Conservation (phyloP, 768 basidiomycete genomes). For the Auriscalpium vulgare region DNA sequence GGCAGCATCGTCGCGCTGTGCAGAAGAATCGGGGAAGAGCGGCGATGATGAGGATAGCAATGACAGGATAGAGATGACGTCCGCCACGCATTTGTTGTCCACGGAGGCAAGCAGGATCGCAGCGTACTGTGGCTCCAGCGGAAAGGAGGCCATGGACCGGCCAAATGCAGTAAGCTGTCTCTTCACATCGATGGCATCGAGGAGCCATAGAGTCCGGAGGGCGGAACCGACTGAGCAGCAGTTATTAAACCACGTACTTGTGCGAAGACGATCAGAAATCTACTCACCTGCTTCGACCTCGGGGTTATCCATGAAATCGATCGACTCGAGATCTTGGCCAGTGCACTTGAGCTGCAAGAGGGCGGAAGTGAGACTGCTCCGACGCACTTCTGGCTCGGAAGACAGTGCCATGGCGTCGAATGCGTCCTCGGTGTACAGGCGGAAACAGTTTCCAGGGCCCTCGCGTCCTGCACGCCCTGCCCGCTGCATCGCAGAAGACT, state of each 20-base stretch:
- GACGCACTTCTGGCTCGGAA: constrained; percentile 83
- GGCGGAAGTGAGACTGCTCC: constrained; percentile 77
- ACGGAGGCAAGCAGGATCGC: constrained; percentile 75
- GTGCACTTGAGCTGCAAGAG: constrained; percentile 83
- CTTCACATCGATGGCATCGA: constrained; percentile 68
- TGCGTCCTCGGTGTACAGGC: constrained; percentile 81
- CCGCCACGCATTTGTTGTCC: constrained; percentile 60
- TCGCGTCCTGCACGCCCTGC: constrained; percentile 95
- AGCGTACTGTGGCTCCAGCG: constrained; percentile 81
- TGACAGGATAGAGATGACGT: constrained; percentile 81
- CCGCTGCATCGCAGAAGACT: constrained; percentile 89
- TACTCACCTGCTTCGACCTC: constrained; percentile 66
- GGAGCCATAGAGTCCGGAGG: constrained; percentile 64
- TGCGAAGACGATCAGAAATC: not conserved
- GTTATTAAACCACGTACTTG: not conserved
- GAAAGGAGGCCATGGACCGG: constrained; percentile 81
- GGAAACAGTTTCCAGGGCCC: constrained; percentile 82
- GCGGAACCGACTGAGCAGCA: constrained; percentile 45
- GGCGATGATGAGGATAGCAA: constrained; percentile 75
- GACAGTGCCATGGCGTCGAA: constrained; percentile 60
- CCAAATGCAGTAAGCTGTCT: constrained; percentile 67
- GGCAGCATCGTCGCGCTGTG: constrained; percentile 64
- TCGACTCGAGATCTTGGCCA: constrained; percentile 67
- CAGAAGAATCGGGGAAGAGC: constrained; percentile 70
- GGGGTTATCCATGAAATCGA: constrained; percentile 88